These are phyloP conservation scores for Xylogone sp. DNA, from an alignment of 2,329 filamentous ascomycete species.

Conservation along the genomic window DNA sequence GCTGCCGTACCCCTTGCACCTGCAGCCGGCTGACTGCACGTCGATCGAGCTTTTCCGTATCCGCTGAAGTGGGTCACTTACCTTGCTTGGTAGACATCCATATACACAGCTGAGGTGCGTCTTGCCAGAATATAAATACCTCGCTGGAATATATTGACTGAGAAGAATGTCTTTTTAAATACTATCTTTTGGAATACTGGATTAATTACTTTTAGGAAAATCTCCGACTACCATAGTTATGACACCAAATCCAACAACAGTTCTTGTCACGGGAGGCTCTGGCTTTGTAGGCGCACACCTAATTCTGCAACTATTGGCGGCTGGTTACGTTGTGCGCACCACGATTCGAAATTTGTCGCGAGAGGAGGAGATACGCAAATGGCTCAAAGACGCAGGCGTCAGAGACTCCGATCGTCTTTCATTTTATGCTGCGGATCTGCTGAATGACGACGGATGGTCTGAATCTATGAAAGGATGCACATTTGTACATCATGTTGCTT, in stretches of 20 bases:
- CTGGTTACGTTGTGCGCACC: conserved; percentile 27
- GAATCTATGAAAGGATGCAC: conserved; percentile 24
- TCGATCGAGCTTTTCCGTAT: too few relatives aligned
- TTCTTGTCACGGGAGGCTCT: conserved; percentile 28
- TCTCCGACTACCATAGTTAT: background rate
- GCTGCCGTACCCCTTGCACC: too few relatives aligned
- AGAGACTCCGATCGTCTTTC: conserved; percentile 14
- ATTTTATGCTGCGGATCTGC: conserved; percentile 24
- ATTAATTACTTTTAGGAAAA: too few relatives aligned
- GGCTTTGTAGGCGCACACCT: conserved; percentile 27
- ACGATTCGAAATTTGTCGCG: conserved; percentile 22
- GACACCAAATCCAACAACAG: conserved; percentile 6
- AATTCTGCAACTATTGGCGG: conserved; percentile 21
- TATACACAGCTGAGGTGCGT: too few relatives aligned
- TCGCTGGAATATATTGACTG: too few relatives aligned
- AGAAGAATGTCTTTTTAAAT: too few relatives aligned
- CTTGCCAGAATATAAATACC: too few relatives aligned
- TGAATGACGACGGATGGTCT: conserved; percentile 24
- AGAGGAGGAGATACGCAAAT: conserved; percentile 17
- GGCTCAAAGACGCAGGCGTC: conserved; percentile 19
- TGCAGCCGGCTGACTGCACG: too few relatives aligned
- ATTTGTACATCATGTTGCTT: conserved; percentile 28
- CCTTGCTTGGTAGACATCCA: too few relatives aligned
- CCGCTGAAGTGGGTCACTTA: too few relatives aligned
- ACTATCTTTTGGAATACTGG: too few relatives aligned